phyloP scores from a whole-genome alignment of 768 basidiomycete species.

The Suillus clintonianus region DNA sequence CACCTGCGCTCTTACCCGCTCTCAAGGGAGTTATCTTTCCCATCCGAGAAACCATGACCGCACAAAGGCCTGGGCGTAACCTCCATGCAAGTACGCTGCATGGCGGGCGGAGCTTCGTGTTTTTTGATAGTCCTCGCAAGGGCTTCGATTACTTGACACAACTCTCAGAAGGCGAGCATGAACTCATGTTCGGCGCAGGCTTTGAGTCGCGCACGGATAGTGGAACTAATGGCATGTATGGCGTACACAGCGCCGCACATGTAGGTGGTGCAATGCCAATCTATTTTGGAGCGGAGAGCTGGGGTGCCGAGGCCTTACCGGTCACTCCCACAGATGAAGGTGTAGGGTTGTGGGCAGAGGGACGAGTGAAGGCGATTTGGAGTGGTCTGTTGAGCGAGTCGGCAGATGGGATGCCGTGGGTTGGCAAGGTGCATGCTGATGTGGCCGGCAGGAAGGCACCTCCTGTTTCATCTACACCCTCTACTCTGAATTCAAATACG shows the following conservation, averaged over 20 bases:
- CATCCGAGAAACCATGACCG: slow-evolving; percentile 60
- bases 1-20: slow-evolving; percentile 45
- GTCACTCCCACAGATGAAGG: slow-evolving; percentile 14
- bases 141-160: slow-evolving; percentile 74
- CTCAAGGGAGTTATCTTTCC: slow-evolving; percentile 33
- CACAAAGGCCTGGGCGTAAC: slow-evolving; percentile 54
- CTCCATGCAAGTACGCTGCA: slow-evolving; percentile 22
- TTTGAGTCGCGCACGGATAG: slow-evolving; percentile 26
- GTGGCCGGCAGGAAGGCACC: slow-evolving; percentile 45
- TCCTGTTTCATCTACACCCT: background rate
- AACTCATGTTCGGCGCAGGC: slow-evolving; percentile 73
- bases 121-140: slow-evolving; percentile 46
- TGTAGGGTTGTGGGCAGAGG: slow-evolving; percentile 37
- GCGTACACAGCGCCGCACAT: slow-evolving; percentile 40
- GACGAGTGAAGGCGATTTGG: slow-evolving; percentile 59
- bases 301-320: slow-evolving; percentile 41
- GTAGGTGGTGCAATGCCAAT: slow-evolving; percentile 51
- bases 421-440: slow-evolving; percentile 57
- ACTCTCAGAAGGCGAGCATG: slow-evolving; percentile 43
- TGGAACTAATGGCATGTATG: slow-evolving; percentile 28
- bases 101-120: slow-evolving; percentile 54
- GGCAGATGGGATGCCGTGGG: slow-evolving; percentile 66
- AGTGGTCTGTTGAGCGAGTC: slow-evolving; percentile 66
- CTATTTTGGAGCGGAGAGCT: slow-evolving; percentile 50
- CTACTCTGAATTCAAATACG: background rate